A percentile compares a stretch with the other conserved stretches of the same genome.
Evolutionary conservation across 495 filamentous ascomycete species (phyloP).

Genomic region (Emericellopsis terricola): DNA sequence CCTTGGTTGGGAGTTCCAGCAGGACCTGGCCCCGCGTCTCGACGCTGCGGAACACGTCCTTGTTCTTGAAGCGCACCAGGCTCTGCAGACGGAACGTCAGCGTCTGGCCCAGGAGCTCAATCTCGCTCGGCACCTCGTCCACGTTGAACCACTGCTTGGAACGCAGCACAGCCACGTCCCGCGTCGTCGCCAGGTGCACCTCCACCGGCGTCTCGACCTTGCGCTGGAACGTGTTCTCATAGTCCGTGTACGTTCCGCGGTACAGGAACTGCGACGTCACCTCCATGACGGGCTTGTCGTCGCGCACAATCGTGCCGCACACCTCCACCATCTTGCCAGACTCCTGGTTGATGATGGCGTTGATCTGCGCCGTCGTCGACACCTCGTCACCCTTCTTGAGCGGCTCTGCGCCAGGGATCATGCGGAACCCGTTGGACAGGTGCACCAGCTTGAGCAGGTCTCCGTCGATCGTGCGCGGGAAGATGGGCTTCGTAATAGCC

Average conservation of each 20-base stretch:
- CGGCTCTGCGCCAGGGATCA: conserved; percentile 90
- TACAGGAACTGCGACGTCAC: conserved; percentile 97
- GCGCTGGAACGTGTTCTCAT: conserved; percentile 94
- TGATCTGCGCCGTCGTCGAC: conserved; percentile 86
- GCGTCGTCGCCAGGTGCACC: conserved; percentile 64
- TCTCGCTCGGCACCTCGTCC: conserved; percentile 38
- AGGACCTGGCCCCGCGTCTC: conserved; percentile 87
- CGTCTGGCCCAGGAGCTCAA: conserved; percentile 76
- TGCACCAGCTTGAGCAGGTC: conserved; percentile 84
- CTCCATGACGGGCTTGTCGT: conserved; percentile 87
- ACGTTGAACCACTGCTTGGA: conserved; percentile 96
- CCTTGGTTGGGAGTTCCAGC: conserved; percentile 90
- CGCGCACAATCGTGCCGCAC: conserved; percentile 80
- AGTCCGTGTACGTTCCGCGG: conserved; percentile 80
- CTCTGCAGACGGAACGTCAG: conserved; percentile 92
- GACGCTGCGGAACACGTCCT: conserved; percentile 78
- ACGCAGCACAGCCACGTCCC: conserved; percentile 82
- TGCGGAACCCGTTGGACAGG: conserved; percentile 89
- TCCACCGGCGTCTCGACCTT: conserved; percentile 94
- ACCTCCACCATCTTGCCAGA: conserved; percentile 99
- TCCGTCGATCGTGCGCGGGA: conserved; percentile 75
- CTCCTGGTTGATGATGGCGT: conserved; percentile 93
- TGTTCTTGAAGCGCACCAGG: conserved; percentile 85
- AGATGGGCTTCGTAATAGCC: conserved; percentile 87
- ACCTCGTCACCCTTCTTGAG: conserved; percentile 87